Evolutionary conservation across 495 filamentous ascomycete genomes (phyloP), one percentile per base, ranked within the genome.

Genomic region (Podospora pseudopauciseta): DNA sequence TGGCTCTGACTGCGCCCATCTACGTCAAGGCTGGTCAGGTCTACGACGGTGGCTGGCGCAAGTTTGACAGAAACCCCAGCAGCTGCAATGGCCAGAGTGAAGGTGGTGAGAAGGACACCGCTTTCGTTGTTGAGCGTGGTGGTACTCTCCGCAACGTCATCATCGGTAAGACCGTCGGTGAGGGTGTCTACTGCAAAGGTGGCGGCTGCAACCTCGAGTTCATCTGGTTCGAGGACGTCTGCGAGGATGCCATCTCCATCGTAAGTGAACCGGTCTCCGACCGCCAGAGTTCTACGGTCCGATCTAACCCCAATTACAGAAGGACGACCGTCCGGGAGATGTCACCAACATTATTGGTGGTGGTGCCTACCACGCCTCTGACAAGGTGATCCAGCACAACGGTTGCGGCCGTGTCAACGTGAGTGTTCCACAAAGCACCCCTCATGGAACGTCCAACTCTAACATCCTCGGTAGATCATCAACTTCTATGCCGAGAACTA

Each of bases 131-230:
- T 53, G 73, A 84, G 67, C 65, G 80, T 53, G 84, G 82, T 3
- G 83, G 79, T 5, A 83, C 82, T n/a, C 78, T 86, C 28, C 81
- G 79, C 70, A 86, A 86, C 66, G 83, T 79, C 65, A 85, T 87
- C 67, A 85, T 86, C 60, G 84, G 84, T 20, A 74, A 79, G 11
- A 81, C 83, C 71, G 81, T 85, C 73, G 78, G 80, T 64, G 83
- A 87, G 71, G 84, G 83, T 55, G 77, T 86, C 30, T 83, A 87
- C 77, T 86, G 83, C 74, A 71, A 76, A 71, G 82, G 82, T 53
- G 58, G 71, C 18, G 85, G 65, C 44, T 23, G 66, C 63, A 68
- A 49, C 63, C 32, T 68, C 23, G 56, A 65, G 62, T 65, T 65
- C 66, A 68, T 73, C 57, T 86, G 83, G 84, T 86, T 81, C 78